phyloP scores from a whole-genome alignment of 129 eudicot genomes.

The Heracleum sosnowskyi region DNA sequence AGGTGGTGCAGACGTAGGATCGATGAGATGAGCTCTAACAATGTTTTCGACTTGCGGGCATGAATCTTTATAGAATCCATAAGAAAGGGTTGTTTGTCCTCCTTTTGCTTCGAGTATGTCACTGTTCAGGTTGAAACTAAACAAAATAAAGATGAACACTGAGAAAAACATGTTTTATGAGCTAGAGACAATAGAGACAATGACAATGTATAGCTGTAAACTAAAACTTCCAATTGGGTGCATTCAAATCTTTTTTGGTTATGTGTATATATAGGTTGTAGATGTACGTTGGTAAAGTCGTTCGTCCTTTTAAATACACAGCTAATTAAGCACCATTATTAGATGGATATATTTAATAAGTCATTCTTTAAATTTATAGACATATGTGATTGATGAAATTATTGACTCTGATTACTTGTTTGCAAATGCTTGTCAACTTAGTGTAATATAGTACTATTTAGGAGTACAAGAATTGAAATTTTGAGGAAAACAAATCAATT shows the following conservation, averaged over 20 bases:
- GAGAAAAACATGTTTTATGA: not conserved
- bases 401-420: no score
- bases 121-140: not conserved
- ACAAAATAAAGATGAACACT: not conserved
- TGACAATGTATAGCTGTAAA: not conserved
- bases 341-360: no score
- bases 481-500: no score
- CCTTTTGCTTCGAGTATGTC: not conserved
- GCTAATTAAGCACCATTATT: not conserved
- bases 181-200: no score
- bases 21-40: conserved; percentile 25
- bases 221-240: not conserved
- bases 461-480: no score
- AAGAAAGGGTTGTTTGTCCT: conserved; percentile 19
- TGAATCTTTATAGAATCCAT: conserved; percentile 21
- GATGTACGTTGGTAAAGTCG: not conserved
- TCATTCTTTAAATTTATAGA: no score
- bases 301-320: not conserved
- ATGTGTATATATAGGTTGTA: not conserved
- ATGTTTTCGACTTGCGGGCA: conserved; percentile 40
- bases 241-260: not conserved
- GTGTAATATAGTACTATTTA: no score
- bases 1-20: conserved; percentile 38
- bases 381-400: no score
- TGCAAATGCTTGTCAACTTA: no score